A percentile compares a stretch with the other conserved stretches of the same genome.
Evolutionary conservation across 345 rosid genomes (phyloP).

Genomic region (Cardamine resedifolia): DNA sequence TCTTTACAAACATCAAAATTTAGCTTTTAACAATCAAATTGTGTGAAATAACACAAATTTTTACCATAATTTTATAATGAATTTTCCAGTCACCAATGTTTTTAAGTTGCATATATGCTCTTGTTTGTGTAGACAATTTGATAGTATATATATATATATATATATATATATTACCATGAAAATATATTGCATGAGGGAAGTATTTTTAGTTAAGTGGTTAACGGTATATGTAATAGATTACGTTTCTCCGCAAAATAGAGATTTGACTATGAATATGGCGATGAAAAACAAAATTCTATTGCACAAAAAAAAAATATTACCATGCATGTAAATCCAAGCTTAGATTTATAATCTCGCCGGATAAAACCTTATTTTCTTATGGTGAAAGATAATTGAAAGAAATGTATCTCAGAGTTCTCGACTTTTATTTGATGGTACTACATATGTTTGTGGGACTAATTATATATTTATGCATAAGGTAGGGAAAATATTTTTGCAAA

Average conservation of each 20-base stretch:
- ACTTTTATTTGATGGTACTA: conserved; percentile 4
- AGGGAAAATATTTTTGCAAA: not conserved
- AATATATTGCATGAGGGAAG: too few species aligned
- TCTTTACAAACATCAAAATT: not conserved
- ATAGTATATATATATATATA: too few species aligned
- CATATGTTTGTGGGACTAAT: conserved; percentile 3
- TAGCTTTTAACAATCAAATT: not conserved
- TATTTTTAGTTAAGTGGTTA: too few species aligned
- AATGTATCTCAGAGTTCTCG: not conserved
- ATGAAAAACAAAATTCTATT: too few species aligned
- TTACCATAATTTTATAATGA: not conserved
- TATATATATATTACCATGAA: too few species aligned
- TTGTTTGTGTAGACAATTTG: not conserved
- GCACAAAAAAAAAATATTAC: too few species aligned
- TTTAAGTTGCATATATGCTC: not conserved
- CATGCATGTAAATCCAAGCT: too few species aligned
- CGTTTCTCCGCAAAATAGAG: too few species aligned
- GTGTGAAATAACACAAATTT: not conserved
- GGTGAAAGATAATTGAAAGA: not conserved
- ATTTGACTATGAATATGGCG: too few species aligned
- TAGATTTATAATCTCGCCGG: too few species aligned
- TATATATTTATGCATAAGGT: not conserved
- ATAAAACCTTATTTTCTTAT: not conserved
- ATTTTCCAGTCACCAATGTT: not conserved
- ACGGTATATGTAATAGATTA: too few species aligned